phyloP scores from a whole-genome alignment of 2,329 filamentous ascomycete species.

The Diaporthe helianthi region DNA sequence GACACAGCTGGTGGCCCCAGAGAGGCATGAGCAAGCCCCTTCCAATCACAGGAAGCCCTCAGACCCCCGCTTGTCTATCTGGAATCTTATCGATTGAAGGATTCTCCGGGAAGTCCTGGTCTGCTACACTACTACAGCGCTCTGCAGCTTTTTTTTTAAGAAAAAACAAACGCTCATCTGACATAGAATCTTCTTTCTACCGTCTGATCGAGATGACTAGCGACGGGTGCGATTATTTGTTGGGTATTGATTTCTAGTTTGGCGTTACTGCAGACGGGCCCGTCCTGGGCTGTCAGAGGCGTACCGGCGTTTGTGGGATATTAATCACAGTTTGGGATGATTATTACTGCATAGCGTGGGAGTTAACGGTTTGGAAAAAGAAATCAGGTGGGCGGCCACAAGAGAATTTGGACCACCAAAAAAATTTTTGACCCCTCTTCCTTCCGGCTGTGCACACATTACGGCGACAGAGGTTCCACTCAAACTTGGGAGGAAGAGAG shows the following conservation, averaged over 20 bases:
- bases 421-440: too few species aligned
- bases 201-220: not conserved
- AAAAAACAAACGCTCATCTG: too few species aligned
- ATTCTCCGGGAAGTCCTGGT: not conserved
- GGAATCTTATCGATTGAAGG: not conserved
- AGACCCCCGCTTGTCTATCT: constrained; percentile 13
- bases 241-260: not conserved
- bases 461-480: not conserved
- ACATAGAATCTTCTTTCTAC: not conserved
- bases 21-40: not conserved
- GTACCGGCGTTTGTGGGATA: not conserved
- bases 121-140: not conserved
- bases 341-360: constrained; percentile 27
- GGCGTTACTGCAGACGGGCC: not conserved
- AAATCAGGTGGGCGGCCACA: not conserved
- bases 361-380: constrained; percentile 25
- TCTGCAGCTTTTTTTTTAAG: not conserved
- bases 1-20: not conserved
- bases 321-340: not conserved
- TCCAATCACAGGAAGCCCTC: not conserved
- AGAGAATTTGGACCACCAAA: not conserved
- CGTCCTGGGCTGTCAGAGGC: not conserved
- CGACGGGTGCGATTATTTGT: not conserved
- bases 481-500: not conserved
- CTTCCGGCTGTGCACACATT: constrained; percentile 10